A percentile compares a stretch with the other conserved stretches of the same genome.
Conservation (phyloP, 495 filamentous ascomycete species). For the Penicillium goetzii region DNA sequence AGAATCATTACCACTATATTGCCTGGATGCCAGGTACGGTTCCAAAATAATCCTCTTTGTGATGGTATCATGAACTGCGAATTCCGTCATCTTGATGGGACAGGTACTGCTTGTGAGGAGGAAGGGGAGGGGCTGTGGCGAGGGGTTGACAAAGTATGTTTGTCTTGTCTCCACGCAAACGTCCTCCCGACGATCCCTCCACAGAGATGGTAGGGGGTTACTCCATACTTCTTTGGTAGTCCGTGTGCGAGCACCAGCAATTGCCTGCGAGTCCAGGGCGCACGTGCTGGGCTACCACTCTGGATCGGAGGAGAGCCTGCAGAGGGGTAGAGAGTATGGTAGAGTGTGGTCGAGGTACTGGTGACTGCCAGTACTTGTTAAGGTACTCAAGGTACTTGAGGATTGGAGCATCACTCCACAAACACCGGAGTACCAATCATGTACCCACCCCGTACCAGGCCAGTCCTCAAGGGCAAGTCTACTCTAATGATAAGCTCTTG, state of each 20-base stretch:
- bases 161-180: constrained; percentile 1
- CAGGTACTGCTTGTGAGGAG: background rate
- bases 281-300: constrained; percentile 45
- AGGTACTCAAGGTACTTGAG: background rate
- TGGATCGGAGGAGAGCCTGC: constrained; percentile 16
- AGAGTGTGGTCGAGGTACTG: background rate
- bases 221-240: background rate
- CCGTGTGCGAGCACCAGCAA: constrained; percentile 4
- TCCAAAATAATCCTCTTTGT: background rate
- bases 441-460: background rate
- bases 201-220: background rate
- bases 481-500: constrained; percentile 28
- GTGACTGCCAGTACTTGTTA: background rate
- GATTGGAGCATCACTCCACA: background rate
- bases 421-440: background rate
- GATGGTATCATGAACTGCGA: background rate
- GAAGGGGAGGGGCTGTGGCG: background rate
- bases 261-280: constrained; percentile 21
- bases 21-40: background rate
- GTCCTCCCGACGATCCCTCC: background rate
- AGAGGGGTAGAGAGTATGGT: background rate
- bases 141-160: background rate
- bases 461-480: background rate
- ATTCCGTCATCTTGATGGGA: too few relatives aligned
- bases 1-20: background rate